Evolutionary conservation across 2,329 filamentous ascomycete species (phyloP).

Genomic region (Bipolaris gigantea): DNA sequence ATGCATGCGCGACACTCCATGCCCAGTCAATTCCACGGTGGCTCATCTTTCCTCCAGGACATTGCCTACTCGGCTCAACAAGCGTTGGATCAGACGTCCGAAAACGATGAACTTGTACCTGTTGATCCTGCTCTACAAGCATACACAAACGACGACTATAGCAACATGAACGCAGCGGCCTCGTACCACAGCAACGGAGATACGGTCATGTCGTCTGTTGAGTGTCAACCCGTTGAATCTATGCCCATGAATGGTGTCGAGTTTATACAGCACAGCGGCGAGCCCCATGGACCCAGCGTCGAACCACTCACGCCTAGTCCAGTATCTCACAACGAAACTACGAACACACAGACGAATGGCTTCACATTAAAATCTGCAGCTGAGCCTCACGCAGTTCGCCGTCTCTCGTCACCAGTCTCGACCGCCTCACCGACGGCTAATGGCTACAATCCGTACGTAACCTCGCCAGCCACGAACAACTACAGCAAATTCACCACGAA

Average conservation of each 20-base stretch:
- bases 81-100: slow-evolving; percentile 22
- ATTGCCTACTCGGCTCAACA: slow-evolving; percentile 38
- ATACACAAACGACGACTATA: slow-evolving; percentile 24
- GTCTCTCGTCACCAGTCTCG: slow-evolving; percentile 24
- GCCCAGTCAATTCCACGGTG: slow-evolving; percentile 25
- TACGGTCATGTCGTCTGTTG: slow-evolving; percentile 40
- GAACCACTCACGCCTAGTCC: slow-evolving; percentile 35
- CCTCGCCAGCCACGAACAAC: slow-evolving; percentile 19
- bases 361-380: slow-evolving; percentile 9
- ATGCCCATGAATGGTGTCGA: slow-evolving; percentile 22
- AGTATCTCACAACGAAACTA: slow-evolving; percentile 11
- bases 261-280: slow-evolving; percentile 12
- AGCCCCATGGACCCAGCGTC: slow-evolving; percentile 22
- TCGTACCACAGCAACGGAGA: slow-evolving; percentile 27
- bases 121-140: slow-evolving; percentile 36
- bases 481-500: slow-evolving; percentile 30
- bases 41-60: slow-evolving; percentile 27
- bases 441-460: slow-evolving; percentile 18
- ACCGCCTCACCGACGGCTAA: slow-evolving; percentile 16
- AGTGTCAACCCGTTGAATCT: slow-evolving; percentile 25
- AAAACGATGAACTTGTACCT: slow-evolving; percentile 30
- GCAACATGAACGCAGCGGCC: slow-evolving; percentile 15
- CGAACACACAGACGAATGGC: slow-evolving; percentile 17
- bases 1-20: slow-evolving; percentile 29
- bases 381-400: slow-evolving; percentile 17